Evolutionary conservation across 139 green algal genomes (phyloP).

Genomic region (Closterium sp.): DNA sequence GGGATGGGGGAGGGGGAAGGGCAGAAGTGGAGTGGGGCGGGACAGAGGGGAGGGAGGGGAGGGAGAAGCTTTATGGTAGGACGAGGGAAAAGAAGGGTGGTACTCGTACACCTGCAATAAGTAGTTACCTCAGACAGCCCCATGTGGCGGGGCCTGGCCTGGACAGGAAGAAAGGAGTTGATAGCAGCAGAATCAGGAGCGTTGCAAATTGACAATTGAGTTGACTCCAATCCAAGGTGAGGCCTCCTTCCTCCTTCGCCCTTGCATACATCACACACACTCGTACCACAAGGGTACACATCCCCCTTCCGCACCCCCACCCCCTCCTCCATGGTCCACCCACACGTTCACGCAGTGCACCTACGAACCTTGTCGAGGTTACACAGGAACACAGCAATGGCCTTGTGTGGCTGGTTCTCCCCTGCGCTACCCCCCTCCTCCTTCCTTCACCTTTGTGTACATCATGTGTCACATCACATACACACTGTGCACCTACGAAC

Average conservation of each 20-base stretch:
- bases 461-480: neutral
- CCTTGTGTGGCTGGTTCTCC: conserved; percentile 6
- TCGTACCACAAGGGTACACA: neutral
- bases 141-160: too few relatives aligned
- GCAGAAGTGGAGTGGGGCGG: neutral
- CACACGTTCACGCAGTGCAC: neutral
- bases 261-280: neutral
- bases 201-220: too few relatives aligned
- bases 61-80: neutral
- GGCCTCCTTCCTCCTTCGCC: too few relatives aligned
- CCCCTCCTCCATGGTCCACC: too few relatives aligned
- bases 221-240: too few relatives aligned
- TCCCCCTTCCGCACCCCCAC: too few relatives aligned
- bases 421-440: neutral
- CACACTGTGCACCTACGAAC: neutral
- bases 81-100: neutral
- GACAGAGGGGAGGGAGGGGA: neutral
- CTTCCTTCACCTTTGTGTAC: too few relatives aligned
- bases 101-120: too few relatives aligned
- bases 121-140: too few relatives aligned
- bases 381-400: conserved; percentile 19
- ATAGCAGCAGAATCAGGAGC: too few relatives aligned
- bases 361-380: conserved; percentile 42
- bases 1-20: neutral
- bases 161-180: too few relatives aligned